Conservation (phyloP, 306 rosid genomes). For the Fragaria ananassa region DNA sequence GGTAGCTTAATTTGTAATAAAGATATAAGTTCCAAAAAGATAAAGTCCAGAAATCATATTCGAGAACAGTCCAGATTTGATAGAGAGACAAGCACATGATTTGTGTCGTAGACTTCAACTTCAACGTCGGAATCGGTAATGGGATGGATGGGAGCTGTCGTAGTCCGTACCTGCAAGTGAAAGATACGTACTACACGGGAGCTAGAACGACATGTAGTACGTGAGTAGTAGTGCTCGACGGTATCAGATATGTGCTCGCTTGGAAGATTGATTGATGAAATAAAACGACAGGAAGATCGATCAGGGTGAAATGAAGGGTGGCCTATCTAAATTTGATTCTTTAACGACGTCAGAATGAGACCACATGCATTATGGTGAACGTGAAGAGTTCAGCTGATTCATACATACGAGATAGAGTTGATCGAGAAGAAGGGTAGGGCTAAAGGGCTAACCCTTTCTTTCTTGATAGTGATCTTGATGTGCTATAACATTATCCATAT, state of each 20-base stretch:
- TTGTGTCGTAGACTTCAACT: background rate
- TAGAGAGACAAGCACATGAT: background rate
- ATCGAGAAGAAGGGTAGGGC: background rate
- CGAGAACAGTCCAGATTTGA: background rate
- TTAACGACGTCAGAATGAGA: background rate
- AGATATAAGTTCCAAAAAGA: background rate
- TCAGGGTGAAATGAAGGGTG: background rate
- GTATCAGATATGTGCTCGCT: too few species aligned
- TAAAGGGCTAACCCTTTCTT: background rate
- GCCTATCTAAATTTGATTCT: background rate
- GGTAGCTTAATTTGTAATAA: background rate
- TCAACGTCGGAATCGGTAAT: background rate
- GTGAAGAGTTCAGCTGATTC: too few species aligned
- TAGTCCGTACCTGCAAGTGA: slow-evolving; percentile 3
- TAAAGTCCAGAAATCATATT: background rate
- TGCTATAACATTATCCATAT: background rate
- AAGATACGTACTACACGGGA: background rate
- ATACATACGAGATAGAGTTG: background rate
- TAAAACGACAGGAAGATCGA: background rate
- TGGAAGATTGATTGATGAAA: too few species aligned
- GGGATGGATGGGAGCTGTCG: background rate
- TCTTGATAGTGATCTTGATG: background rate
- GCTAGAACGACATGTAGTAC: background rate
- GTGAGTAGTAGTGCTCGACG: background rate
- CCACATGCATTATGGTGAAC: background rate